phyloP scores from a whole-genome alignment of 495 filamentous ascomycete species.

The Penicillium silybi region DNA sequence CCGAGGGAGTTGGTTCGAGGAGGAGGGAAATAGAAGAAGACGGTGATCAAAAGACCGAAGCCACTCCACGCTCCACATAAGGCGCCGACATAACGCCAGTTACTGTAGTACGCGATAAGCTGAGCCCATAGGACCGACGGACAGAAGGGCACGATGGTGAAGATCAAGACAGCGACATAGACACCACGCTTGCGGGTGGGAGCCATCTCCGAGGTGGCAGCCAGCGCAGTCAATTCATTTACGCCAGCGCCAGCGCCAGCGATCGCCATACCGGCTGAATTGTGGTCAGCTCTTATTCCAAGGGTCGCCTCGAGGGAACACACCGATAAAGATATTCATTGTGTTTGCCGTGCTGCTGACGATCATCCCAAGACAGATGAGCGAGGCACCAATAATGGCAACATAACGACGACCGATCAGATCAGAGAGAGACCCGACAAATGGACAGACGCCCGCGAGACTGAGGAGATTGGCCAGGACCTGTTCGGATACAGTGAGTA shows the following conservation, averaged over 20 bases:
- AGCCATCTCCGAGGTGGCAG: constrained; percentile 65
- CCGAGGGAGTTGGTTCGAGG: constrained; percentile 53
- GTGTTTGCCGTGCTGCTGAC: constrained; percentile 57
- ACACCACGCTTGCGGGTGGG: constrained; percentile 63
- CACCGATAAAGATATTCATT: constrained; percentile 70
- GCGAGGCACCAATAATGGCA: constrained; percentile 54
- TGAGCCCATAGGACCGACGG: constrained; percentile 69
- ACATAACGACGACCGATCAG: constrained; percentile 65
- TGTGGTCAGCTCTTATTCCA: constrained; percentile 26
- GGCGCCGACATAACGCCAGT: constrained; percentile 63
- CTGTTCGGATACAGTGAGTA: constrained; percentile 12
- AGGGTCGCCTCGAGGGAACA: constrained; percentile 12
- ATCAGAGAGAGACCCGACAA: constrained; percentile 69
- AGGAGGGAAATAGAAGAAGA: constrained; percentile 65
- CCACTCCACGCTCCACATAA: constrained; percentile 59
- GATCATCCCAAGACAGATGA: constrained; percentile 64
- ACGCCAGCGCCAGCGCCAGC: constrained; percentile 61
- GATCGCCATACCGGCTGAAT: constrained; percentile 55
- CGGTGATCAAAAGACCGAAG: constrained; percentile 57
- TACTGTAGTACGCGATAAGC: constrained; percentile 55
- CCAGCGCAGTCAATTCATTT: constrained; percentile 64
- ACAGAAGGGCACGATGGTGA: constrained; percentile 65
- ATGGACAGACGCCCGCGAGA: constrained; percentile 65
- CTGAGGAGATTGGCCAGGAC: constrained; percentile 63
- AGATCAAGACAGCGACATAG: constrained; percentile 63